Evolutionary conservation across 148 eudicot species (phyloP).

Genomic region (Chenopodium album): DNA sequence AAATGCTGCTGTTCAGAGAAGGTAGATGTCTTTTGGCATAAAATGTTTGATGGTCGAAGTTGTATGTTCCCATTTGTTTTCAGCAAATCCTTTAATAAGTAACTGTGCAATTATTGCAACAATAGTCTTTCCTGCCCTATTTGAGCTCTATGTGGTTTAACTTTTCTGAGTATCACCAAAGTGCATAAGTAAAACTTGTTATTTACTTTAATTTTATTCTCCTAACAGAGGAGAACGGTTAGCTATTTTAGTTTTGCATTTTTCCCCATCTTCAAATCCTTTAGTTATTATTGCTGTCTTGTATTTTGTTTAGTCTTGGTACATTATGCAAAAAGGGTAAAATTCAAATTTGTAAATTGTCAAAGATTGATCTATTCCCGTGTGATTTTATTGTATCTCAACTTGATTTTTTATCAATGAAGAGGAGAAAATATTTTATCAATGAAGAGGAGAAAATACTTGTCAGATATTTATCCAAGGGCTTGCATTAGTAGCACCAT

Average conservation of each 20-base stretch:
- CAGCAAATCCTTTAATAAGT: neutral
- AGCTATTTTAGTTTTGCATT: neutral
- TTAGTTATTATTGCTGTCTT: neutral
- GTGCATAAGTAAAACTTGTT: neutral
- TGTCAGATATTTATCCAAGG: neutral
- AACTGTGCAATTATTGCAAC: neutral
- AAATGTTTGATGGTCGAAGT: constrained; percentile 5
- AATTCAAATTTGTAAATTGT: neutral
- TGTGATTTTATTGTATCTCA: neutral
- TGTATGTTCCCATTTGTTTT: neutral
- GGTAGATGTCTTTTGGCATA: constrained; percentile 38
- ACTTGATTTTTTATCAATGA: neutral
- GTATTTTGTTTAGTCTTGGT: neutral
- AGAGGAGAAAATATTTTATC: neutral
- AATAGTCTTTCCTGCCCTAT: neutral
- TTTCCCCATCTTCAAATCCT: neutral
- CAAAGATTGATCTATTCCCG: neutral
- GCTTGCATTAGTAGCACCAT: neutral
- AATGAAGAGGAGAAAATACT: neutral
- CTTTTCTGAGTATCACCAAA: neutral
- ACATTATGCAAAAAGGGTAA: neutral
- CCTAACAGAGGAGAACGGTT: neutral
- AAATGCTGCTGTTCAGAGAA: constrained; percentile 78
- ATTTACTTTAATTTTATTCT: neutral
- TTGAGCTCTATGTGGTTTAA: neutral